phyloP scores from a whole-genome alignment of 208 protist species.

The Wallacemonas collosoma region DNA sequence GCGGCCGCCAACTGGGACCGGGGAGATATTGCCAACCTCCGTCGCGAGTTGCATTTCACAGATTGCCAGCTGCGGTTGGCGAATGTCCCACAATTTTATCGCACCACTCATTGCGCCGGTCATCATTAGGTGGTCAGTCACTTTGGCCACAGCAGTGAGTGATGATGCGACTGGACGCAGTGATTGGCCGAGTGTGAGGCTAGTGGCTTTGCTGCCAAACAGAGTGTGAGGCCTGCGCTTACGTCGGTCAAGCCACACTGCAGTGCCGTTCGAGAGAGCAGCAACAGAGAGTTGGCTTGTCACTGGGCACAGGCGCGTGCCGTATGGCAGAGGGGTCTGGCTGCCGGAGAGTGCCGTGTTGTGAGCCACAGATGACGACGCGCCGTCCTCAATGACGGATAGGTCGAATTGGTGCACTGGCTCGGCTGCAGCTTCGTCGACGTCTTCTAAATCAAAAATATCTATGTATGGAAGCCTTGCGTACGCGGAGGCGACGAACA shows the following conservation, averaged over 20 bases:
- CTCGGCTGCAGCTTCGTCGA: slow-evolving; percentile 62
- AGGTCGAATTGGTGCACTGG: slow-evolving; percentile 54
- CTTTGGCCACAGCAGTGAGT: slow-evolving; percentile 35
- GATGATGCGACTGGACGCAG: background rate
- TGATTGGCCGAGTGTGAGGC: background rate
- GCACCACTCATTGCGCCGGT: slow-evolving; percentile 46
- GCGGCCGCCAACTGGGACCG: slow-evolving; percentile 1
- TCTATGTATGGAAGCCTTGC: slow-evolving; percentile 41
- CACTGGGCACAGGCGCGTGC: slow-evolving; percentile 35
- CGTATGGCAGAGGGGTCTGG: slow-evolving; percentile 1
- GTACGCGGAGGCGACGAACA: slow-evolving; percentile 49
- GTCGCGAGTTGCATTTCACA: slow-evolving; percentile 26
- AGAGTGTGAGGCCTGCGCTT: background rate
- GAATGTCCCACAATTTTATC: slow-evolving; percentile 66
- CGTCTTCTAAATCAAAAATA: slow-evolving; percentile 77
- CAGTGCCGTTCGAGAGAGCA: slow-evolving; percentile 50
- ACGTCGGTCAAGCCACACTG: slow-evolving; percentile 47
- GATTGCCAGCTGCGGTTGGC: slow-evolving; percentile 16
- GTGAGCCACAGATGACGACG: background rate
- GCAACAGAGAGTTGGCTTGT: slow-evolving; percentile 38
- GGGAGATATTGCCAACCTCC: slow-evolving; percentile 24
- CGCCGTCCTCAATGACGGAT: slow-evolving; percentile 10
- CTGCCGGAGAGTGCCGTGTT: background rate
- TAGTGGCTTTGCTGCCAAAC: background rate
- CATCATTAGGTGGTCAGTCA: slow-evolving; percentile 28